phyloP scores from a whole-genome alignment of 2,329 filamentous ascomycete species.

The Colletotrichum musae region DNA sequence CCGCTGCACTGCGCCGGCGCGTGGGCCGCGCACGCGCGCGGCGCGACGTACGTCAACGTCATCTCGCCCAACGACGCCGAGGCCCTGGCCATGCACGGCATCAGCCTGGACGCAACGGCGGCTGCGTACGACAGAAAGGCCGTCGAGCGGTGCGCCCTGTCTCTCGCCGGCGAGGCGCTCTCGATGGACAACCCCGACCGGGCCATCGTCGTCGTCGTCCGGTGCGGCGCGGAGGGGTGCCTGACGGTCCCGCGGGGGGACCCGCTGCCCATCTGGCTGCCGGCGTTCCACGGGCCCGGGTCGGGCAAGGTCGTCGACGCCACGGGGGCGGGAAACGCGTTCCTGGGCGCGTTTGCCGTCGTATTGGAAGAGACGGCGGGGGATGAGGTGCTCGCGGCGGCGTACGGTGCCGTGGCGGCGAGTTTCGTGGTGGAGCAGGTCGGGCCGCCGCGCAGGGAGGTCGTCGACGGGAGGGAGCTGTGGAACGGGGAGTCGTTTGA shows the following conservation, averaged over 20 bases:
- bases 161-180: neutral
- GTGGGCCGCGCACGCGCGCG: neutral
- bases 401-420: conserved; percentile 32
- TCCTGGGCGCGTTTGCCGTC: conserved; percentile 23
- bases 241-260: conserved; percentile 1
- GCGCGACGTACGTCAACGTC: neutral
- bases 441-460: conserved; percentile 18
- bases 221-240: conserved; percentile 19
- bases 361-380: conserved; percentile 1
- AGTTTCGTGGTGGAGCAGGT: conserved; percentile 34
- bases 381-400: conserved; percentile 24
- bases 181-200: neutral
- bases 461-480: neutral
- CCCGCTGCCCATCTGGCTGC: conserved; percentile 11
- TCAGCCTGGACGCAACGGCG: neutral
- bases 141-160: neutral
- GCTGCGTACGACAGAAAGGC: neutral
- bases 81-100: neutral
- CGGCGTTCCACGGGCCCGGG: conserved; percentile 20
- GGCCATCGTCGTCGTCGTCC: neutral
- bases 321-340: conserved; percentile 24
- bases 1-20: neutral
- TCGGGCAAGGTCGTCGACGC: neutral
- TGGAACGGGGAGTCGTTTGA: conserved; percentile 37
- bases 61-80: conserved; percentile 13